phyloP scores from a whole-genome alignment of 2,329 filamentous ascomycete genomes.

The Alternaria sp. region DNA sequence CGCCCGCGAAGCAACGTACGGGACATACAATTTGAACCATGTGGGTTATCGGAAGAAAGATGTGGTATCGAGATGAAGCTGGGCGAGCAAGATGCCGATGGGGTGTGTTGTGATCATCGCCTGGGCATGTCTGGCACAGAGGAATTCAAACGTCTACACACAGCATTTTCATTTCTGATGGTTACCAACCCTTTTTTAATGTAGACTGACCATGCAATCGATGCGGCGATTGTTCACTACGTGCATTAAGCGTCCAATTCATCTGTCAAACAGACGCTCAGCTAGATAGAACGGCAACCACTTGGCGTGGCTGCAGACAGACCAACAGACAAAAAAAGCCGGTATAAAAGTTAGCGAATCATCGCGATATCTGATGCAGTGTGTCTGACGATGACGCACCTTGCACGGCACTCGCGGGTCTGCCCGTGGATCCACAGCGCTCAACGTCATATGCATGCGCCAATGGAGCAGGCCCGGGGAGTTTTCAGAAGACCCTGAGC shows the following conservation, averaged over 20 bases:
- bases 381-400: slow-evolving; percentile 2
- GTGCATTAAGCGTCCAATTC: no score
- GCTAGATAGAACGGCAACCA: background rate
- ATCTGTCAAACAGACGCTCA: background rate
- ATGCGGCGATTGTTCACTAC: background rate
- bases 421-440: background rate
- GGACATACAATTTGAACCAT: background rate
- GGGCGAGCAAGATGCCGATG: background rate
- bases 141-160: background rate
- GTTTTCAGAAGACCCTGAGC: background rate
- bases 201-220: accelerated
- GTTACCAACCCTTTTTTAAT: background rate
- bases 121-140: background rate
- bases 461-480: background rate
- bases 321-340: background rate
- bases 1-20: background rate
- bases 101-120: background rate
- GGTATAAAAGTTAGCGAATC: background rate
- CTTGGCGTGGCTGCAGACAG: background rate
- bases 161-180: background rate
- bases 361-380: background rate
- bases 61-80: background rate
- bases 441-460: slow-evolving; percentile 4
- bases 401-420: slow-evolving; percentile 1
- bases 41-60: background rate